These are phyloP conservation scores for Neurospora cerealis DNA, from an alignment of 495 filamentous ascomycete genomes.

Conservation along the genomic window DNA sequence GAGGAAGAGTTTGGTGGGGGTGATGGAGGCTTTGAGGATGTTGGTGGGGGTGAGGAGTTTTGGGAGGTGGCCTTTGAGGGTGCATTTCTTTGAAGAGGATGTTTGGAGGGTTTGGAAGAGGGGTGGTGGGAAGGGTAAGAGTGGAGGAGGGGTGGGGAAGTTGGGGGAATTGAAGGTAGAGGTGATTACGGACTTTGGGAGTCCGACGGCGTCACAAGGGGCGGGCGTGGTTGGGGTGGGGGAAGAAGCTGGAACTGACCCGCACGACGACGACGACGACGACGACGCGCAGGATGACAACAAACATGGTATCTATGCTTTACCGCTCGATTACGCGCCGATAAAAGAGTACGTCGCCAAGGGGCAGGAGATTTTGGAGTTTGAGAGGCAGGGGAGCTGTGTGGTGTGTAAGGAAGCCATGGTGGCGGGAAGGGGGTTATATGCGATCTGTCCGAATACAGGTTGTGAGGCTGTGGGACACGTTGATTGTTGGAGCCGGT, in stretches of 20 bases:
- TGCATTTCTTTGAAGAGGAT: slow-evolving; percentile 71
- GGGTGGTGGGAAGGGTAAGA: slow-evolving; percentile 38
- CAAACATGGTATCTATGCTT: slow-evolving; percentile 37
- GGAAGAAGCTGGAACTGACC: background rate
- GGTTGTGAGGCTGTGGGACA: slow-evolving; percentile 62
- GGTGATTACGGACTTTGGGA: slow-evolving; percentile 46
- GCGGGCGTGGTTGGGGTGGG: background rate
- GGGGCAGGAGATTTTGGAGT: slow-evolving; percentile 51
- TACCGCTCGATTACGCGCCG: slow-evolving; percentile 57
- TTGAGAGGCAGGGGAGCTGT: slow-evolving; percentile 48
- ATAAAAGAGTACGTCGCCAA: slow-evolving; percentile 66
- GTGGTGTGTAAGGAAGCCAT: slow-evolving; percentile 50
- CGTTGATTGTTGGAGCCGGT: slow-evolving; percentile 62
- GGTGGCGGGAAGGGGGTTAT: slow-evolving; percentile 36
- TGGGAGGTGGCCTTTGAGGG: slow-evolving; percentile 63
- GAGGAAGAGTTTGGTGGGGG: slow-evolving; percentile 45
- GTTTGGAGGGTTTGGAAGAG: slow-evolving; percentile 56
- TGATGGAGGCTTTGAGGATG: slow-evolving; percentile 66
- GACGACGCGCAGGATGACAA: slow-evolving; percentile 3
- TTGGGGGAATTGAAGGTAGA: too few species aligned
- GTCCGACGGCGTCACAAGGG: background rate
- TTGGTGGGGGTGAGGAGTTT: slow-evolving; percentile 73
- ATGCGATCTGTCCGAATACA: slow-evolving; percentile 59
- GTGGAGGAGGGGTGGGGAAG: background rate
- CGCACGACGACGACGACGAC: background rate